Percentiles rank a stretch among this genome's conserved stretches.
Conservation (phyloP, 345 rosid species). For the Corchorus olitorius region DNA sequence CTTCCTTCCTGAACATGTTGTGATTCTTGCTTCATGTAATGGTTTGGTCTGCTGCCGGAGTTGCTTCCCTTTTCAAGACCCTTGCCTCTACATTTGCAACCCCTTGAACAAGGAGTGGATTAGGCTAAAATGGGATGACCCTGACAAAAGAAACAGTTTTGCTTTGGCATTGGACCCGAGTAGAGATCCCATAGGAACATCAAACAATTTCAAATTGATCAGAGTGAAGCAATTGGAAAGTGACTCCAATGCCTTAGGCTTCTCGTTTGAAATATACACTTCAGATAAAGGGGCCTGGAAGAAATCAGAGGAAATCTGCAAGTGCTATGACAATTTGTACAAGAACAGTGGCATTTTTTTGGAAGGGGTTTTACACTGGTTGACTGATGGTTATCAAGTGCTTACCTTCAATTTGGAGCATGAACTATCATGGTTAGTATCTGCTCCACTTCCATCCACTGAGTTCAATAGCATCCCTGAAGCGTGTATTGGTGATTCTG, state of each 20-base stretch:
- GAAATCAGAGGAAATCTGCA: constrained; percentile 37
- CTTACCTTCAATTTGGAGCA: constrained; percentile 35
- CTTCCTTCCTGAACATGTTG: constrained; percentile 44
- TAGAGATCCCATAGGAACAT: constrained; percentile 13
- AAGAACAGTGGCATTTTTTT: constrained; percentile 38
- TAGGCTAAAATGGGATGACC: constrained; percentile 31
- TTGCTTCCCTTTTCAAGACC: constrained; percentile 33
- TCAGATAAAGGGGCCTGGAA: constrained; percentile 34
- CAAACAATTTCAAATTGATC: constrained; percentile 37
- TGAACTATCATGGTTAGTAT: constrained; percentile 39
- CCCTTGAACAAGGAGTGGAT: constrained; percentile 43
- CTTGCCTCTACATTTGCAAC: constrained; percentile 43
- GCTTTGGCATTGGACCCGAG: constrained; percentile 41
- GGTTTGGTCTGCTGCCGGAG: constrained; percentile 42
- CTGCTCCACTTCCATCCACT: constrained; percentile 34
- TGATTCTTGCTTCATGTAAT: constrained; percentile 40
- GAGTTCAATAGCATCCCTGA: constrained; percentile 26
- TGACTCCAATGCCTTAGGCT: constrained; percentile 13
- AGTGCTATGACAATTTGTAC: constrained; percentile 21
- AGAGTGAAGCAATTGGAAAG: constrained; percentile 23
- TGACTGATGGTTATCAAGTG: constrained; percentile 37
- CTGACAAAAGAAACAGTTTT: constrained; percentile 26
- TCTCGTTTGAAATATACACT: constrained; percentile 35
- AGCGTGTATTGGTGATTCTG: constrained; percentile 44
- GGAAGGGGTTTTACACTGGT: constrained; percentile 45